A percentile compares a stretch with the other conserved stretches of the same genome.
Conservation (phyloP, 352 stramenopile species). For the Pythium brassicae region DNA sequence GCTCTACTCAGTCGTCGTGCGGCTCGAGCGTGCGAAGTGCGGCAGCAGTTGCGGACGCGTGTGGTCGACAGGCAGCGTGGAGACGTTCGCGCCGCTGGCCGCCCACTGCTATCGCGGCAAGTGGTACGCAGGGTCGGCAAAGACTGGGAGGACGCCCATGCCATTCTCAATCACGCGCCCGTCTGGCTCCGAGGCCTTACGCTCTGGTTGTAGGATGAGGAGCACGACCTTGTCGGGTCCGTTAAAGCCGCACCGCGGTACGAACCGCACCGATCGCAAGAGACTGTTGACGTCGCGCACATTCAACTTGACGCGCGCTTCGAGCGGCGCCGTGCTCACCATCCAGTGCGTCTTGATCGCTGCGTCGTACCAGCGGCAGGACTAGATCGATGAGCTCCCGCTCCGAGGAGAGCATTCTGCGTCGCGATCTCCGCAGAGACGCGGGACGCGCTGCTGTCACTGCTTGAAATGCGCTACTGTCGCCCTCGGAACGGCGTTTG, state of each 20-base stretch:
- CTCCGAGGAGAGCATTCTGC: too few species aligned
- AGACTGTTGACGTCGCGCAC: slow-evolving; percentile 6
- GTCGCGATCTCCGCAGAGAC: too few species aligned
- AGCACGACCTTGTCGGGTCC: slow-evolving; percentile 34
- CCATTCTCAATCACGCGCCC: slow-evolving; percentile 2
- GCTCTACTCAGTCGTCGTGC: neutral
- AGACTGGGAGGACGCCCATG: slow-evolving; percentile 24
- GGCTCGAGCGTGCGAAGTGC: slow-evolving; percentile 9
- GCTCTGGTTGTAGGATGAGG: slow-evolving; percentile 11
- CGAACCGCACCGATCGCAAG: slow-evolving; percentile 22
- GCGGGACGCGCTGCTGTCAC: too few species aligned
- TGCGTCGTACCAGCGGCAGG: too few species aligned
- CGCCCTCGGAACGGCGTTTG: too few species aligned
- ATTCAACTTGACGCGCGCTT: slow-evolving; percentile 1
- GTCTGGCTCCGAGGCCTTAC: neutral
- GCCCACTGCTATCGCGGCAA: slow-evolving; percentile 21
- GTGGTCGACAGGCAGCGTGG: slow-evolving; percentile 5
- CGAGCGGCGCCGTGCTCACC: slow-evolving; percentile 1
- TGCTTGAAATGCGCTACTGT: too few species aligned
- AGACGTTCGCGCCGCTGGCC: slow-evolving; percentile 9
- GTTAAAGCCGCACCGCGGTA: slow-evolving; percentile 28
- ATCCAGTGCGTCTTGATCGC: neutral
- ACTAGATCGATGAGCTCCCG: too few species aligned
- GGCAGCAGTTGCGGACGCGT: slow-evolving; percentile 1
- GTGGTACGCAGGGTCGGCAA: slow-evolving; percentile 24